Evolutionary conservation across 192 early-diverging fungal genomes (phyloP).

Genomic region (Backusella morwellensis): DNA sequence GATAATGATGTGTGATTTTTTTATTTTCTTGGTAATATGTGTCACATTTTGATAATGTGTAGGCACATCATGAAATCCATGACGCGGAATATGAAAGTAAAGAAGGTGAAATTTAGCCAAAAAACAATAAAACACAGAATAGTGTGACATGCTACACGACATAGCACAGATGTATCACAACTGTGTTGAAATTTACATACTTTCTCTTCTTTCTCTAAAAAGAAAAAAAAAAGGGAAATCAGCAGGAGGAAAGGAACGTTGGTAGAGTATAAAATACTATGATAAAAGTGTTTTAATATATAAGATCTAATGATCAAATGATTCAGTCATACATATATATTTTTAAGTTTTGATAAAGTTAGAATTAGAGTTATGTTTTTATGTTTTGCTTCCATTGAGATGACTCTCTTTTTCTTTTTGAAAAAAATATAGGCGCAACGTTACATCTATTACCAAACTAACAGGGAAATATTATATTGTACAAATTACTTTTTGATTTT

Average conservation of each 20-base stretch:
- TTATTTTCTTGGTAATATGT: not conserved
- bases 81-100: not conserved
- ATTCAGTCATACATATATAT: no score
- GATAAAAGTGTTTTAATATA: no score
- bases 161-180: not conserved
- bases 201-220: not conserved
- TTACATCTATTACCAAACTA: no score
- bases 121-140: not conserved
- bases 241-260: not conserved
- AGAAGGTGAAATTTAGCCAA: not conserved
- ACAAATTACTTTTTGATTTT: no score
- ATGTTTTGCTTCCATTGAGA: no score
- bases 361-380: no score
- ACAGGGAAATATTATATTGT: no score
- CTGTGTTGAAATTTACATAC: not conserved
- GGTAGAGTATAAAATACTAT: no score
- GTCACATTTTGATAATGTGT: not conserved
- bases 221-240: not conserved
- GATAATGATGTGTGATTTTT: not conserved
- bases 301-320: no score
- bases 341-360: no score
- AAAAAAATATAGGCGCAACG: no score
- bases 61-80: not conserved
- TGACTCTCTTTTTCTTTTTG: no score
- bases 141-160: not conserved